Evolutionary conservation across 2,329 filamentous ascomycete genomes (phyloP).

Genomic region (Microsporum ferrugineum): DNA sequence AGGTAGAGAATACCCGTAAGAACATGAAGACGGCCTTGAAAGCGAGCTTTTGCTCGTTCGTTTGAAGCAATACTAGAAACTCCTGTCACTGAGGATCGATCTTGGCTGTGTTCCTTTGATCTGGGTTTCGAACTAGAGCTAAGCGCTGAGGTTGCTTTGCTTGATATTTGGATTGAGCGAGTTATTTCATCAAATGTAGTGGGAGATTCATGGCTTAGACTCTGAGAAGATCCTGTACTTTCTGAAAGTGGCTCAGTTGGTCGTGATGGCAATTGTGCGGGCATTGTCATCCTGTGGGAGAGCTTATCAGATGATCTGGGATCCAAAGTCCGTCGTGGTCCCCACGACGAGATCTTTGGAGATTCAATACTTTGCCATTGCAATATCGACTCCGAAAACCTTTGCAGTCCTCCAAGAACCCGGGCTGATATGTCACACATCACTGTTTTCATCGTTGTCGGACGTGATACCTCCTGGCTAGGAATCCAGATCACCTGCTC

Average conservation of each 20-base stretch:
- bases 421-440: slow-evolving; percentile 69
- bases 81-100: slow-evolving; percentile 53
- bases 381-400: slow-evolving; percentile 60
- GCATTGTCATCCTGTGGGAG: slow-evolving; percentile 70
- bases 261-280: slow-evolving; percentile 44
- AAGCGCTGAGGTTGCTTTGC: slow-evolving; percentile 29
- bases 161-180: slow-evolving; percentile 31
- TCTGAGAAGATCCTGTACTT: slow-evolving; percentile 29
- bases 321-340: slow-evolving; percentile 41
- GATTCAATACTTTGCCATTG: slow-evolving; percentile 66
- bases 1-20: slow-evolving; percentile 78
- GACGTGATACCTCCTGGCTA: slow-evolving; percentile 53
- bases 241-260: slow-evolving; percentile 25
- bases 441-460: slow-evolving; percentile 69
- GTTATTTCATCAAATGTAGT: slow-evolving; percentile 46
- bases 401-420: slow-evolving; percentile 63
- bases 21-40: slow-evolving; percentile 66
- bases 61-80: slow-evolving; percentile 61
- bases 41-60: slow-evolving; percentile 68
- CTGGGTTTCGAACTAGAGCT: slow-evolving; percentile 28
- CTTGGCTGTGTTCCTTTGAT: slow-evolving; percentile 45
- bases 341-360: slow-evolving; percentile 44
- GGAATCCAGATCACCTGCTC: slow-evolving; percentile 64
- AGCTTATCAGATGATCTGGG: slow-evolving; percentile 44
- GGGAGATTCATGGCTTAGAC: slow-evolving; percentile 32